Conservation (phyloP, 768 basidiomycete species). For the Megacollybia marginata region DNA sequence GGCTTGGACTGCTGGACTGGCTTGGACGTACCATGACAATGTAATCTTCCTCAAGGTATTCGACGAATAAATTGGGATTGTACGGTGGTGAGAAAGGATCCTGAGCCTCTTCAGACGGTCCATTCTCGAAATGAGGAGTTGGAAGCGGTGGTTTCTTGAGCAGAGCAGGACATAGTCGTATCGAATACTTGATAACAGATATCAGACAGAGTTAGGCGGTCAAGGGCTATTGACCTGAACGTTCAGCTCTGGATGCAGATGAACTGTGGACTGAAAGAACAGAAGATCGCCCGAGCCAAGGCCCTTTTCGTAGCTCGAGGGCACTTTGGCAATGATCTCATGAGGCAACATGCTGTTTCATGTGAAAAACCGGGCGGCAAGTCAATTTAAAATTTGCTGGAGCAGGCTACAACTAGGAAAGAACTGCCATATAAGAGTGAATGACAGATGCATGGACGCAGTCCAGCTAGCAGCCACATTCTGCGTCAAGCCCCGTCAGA, state of each 20-base stretch:
- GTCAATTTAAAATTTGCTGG: not conserved
- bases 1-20: not conserved
- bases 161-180: constrained; percentile 79
- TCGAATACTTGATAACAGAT: constrained; percentile 60
- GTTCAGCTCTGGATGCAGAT: constrained; percentile 51
- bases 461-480: constrained; percentile 14
- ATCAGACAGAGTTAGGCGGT: not conserved
- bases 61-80: constrained; percentile 64
- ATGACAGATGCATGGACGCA: constrained; percentile 20
- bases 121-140: constrained; percentile 28
- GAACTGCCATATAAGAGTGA: constrained; percentile 9
- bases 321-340: constrained; percentile 50
- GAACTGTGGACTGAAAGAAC: constrained; percentile 71
- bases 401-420: not conserved
- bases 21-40: constrained; percentile 53
- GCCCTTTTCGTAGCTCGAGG: constrained; percentile 51
- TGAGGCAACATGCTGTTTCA: constrained; percentile 24
- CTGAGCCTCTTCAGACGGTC: constrained; percentile 22
- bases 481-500: constrained; percentile 44
- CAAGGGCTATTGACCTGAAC: constrained; percentile 44
- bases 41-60: constrained; percentile 62
- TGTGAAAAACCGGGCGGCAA: not conserved
- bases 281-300: constrained; percentile 57
- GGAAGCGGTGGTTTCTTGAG: constrained; percentile 65
- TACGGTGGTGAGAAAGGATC: constrained; percentile 91